These are phyloP conservation scores for Ceratocystis cubensis DNA, from an alignment of 2,329 filamentous ascomycete species.

Conservation along the genomic window DNA sequence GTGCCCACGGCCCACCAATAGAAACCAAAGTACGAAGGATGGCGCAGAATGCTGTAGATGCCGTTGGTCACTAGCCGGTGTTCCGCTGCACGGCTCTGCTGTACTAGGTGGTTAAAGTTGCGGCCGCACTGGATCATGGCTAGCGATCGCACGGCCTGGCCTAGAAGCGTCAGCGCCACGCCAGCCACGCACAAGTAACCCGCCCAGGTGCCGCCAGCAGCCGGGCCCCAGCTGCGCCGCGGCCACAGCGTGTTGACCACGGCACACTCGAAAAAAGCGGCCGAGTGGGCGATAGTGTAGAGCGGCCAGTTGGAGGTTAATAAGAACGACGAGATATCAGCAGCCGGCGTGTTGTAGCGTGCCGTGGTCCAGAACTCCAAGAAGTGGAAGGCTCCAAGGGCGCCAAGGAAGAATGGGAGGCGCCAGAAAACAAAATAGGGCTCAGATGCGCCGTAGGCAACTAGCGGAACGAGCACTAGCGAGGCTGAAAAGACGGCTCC, in stretches of 20 bases:
- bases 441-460: constrained; percentile 24
- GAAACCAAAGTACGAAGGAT: constrained; percentile 95
- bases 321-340: constrained; percentile 64
- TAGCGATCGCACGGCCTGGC: constrained; percentile 62
- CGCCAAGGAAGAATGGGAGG: constrained; percentile 51
- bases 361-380: constrained; percentile 92
- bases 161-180: constrained; percentile 49
- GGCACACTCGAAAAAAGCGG: constrained; percentile 61
- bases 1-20: constrained; percentile 98
- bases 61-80: constrained; percentile 77
- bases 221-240: constrained; percentile 34
- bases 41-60: constrained; percentile 62
- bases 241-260: constrained; percentile 47
- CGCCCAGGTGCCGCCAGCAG: constrained; percentile 24
- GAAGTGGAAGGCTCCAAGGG: constrained; percentile 78
- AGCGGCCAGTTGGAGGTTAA: constrained; percentile 71
- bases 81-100: constrained; percentile 51
- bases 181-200: constrained; percentile 33
- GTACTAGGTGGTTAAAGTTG: constrained; percentile 85
- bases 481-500: constrained; percentile 34
- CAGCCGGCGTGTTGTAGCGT: constrained; percentile 62
- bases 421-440: constrained; percentile 40
- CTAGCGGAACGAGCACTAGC: constrained; percentile 24
- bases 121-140: constrained; percentile 83
- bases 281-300: constrained; percentile 70